phyloP scores from a whole-genome alignment of 2,329 filamentous ascomycete species.

The Akanthomyces dipterigenus region DNA sequence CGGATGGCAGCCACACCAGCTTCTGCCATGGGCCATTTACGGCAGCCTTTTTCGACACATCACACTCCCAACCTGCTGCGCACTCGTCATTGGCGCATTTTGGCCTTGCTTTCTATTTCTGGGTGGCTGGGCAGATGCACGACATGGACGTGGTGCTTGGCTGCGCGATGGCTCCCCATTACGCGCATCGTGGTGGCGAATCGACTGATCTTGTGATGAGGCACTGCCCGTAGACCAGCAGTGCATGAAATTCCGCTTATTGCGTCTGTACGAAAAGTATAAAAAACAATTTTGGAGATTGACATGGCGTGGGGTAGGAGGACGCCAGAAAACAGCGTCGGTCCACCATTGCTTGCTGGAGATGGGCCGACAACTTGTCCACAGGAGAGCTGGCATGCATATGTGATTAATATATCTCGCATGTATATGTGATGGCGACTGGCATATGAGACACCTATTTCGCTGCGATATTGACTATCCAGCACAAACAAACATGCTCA shows the following conservation, averaged over 20 bases:
- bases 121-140: not conserved
- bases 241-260: not conserved
- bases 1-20: slow-evolving; percentile 1
- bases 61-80: not conserved
- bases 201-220: not conserved
- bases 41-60: not conserved
- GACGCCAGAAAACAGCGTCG: not conserved
- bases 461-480: too few species aligned
- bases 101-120: not conserved
- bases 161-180: not conserved
- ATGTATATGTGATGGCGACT: not conserved
- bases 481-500: too few species aligned
- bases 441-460: not conserved
- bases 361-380: not conserved
- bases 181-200: not conserved
- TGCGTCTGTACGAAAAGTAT: not conserved
- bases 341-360: too few species aligned
- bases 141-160: not conserved
- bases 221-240: not conserved
- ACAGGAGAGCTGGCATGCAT: not conserved
- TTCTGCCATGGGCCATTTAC: not conserved
- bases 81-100: not conserved
- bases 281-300: not conserved
- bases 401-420: not conserved
- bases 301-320: too few species aligned